These are phyloP conservation scores for Microsporum canis DNA, from an alignment of 2,329 filamentous ascomycete genomes.

Conservation along the genomic window DNA sequence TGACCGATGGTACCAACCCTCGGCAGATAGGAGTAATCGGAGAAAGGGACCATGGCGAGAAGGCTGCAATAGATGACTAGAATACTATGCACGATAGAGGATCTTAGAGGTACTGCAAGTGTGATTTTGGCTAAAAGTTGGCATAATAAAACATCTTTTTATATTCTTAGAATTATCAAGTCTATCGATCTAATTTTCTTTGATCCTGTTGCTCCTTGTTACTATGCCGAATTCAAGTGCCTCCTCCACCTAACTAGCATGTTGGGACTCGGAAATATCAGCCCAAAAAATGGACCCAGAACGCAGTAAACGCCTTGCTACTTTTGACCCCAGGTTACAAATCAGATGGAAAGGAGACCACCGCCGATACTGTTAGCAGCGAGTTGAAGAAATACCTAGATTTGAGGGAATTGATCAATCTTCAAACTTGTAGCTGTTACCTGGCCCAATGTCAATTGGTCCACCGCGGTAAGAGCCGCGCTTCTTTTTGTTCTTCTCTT, in stretches of 20 bases:
- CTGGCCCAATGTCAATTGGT: slow-evolving; percentile 66
- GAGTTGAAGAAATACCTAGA: too few relatives aligned
- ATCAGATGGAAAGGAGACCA: neutral
- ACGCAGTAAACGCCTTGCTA: slow-evolving; percentile 1
- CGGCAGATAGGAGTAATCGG: neutral
- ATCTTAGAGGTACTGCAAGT: neutral
- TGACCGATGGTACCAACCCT: slow-evolving; percentile 24
- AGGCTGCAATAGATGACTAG: neutral
- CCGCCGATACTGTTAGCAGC: neutral
- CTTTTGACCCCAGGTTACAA: neutral
- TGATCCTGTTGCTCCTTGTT: neutral
- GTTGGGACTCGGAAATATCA: neutral
- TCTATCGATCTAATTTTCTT: neutral
- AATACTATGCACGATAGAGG: neutral
- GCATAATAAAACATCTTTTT: neutral
- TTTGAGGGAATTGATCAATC: slow-evolving; percentile 44
- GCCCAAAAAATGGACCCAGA: neutral
- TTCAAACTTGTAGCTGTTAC: slow-evolving; percentile 89
- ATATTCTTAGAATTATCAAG: neutral
- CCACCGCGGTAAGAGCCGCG: slow-evolving; percentile 83
- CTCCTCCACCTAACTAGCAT: neutral
- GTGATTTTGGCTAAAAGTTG: neutral
- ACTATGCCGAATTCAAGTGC: neutral
- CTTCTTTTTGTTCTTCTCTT: slow-evolving; percentile 99
- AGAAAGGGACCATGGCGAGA: neutral